Base-by-base conservation (phyloP, 306 rosid genomes). In the Malus asiatica region DNA sequence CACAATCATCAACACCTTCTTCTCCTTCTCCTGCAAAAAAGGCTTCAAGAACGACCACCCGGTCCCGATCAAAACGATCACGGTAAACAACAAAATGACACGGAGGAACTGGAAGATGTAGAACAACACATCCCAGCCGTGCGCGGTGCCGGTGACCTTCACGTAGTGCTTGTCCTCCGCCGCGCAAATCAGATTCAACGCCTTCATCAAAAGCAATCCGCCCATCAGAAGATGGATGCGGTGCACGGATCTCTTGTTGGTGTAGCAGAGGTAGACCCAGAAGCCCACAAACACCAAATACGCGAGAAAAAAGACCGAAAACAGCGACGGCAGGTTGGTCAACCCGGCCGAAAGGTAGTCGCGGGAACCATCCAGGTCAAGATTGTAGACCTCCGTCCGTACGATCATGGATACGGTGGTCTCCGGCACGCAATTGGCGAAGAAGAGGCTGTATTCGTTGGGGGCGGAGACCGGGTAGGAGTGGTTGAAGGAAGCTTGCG, bases 31-130 rank as follows among this genome's bases (percentile, higher is more conserved):
- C 44, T 93, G 96, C 80, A 93, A 77, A 53, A 90, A 93, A 0
- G 98, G 98, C 73, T 90, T 90, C 75, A 93, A 75, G 64, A 93
- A 90, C 6, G 98, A 93, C 98, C 98, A 93, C 2, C 98, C 98
- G 2, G 98, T 93, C 4, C 98, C 98, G 57, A 93, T 80, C 87
- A 93, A 83, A 18, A 93, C 85, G 53, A 94, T 94, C 5, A 94
- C 96, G 0, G 95, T 94, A 74, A 94, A 91, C 13, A 93, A 84
- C 70, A 93, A 74, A 64, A 92, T 86, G 19, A 90, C 97, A 19
- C 96, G 90, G 25, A 94, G 87, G n/a, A 90, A 91, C 84, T 94
- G 96, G 35, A 94, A 94, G 15, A 94, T 94, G 44, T 94, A 94
- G 77, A 94, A 94, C 84, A 94, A 29, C 2, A 94, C 95, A 42